Evolutionary conservation across 2,329 filamentous ascomycete species (phyloP), one percentile per base, ranked within the genome.

Genomic region (Chaetomiaceae sp.): DNA sequence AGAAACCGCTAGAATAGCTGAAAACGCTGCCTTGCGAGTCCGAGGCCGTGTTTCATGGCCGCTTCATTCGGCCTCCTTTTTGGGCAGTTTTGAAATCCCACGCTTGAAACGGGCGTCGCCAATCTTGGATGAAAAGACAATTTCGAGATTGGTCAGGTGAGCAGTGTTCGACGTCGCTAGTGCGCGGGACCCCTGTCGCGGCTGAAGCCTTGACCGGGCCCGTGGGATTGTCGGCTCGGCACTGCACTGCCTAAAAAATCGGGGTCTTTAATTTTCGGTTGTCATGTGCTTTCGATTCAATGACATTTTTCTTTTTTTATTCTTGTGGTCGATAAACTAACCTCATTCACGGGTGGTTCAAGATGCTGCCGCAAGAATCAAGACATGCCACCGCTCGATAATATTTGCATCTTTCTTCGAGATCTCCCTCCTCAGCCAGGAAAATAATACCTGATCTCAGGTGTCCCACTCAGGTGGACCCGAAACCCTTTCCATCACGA

Each of bases 41-140:
- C 22, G 42, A 39, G 25, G 25, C 34, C 42, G 36, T n/a, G 36
- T 52, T 47, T 42, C 51, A 52, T 27, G 37, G n/a, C 29, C 33
- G n/a, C n/a, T n/a, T n/a, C n/a, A 38, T 6, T 39, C 12, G 25
- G 19, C 19, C 29, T 19, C 19, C 17, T 19, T 29, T 20, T 38
- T 20, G 5, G 17, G 15, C 4, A 25, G 31, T 14, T 36, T 22
- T n/a, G 12, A 25, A 43, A 56, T 53, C 56, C 51, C 51, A 55
- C 56, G 56, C 47, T 53, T 44, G 45, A 53, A 51, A 53, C 47
- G 20, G 45, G 45, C 12, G 56, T n/a, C 31, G 8, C 47, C 51
- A n/a, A 48, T 42, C 36, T 40, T 44, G 29, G 6, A 34, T 34
- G n/a, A 22, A 14, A 27, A 17, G 20, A 39, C 53, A 55, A 52